A percentile compares a stretch with the other conserved stretches of the same genome.
Evolutionary conservation across 1,284 basidiomycete species (phyloP).

Genomic region (Sparassis latifolia): DNA sequence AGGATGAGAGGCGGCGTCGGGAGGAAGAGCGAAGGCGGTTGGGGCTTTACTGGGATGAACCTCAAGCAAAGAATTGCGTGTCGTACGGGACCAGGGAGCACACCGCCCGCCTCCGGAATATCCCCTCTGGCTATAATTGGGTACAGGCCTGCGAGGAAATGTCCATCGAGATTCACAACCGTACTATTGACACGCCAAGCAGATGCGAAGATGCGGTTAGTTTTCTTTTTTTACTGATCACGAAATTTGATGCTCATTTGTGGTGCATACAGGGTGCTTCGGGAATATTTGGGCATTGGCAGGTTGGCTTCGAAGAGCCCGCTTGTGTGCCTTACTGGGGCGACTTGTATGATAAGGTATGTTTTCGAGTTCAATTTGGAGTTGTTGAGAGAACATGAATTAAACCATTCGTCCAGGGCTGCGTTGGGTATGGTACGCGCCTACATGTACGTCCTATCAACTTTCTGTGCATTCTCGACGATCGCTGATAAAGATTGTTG

Average conservation of each 20-base stretch:
- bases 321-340: constrained; percentile 7
- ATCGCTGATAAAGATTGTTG: no score
- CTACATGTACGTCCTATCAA: neutral
- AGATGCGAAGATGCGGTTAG: constrained; percentile 7
- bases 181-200: constrained; percentile 8
- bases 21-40: constrained; percentile 5
- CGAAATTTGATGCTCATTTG: neutral
- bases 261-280: neutral
- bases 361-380: neutral
- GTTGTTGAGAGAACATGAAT: neutral
- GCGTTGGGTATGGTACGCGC: neutral
- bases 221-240: neutral
- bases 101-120: constrained; percentile 9
- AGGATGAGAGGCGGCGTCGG: neutral
- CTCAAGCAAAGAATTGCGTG: constrained; percentile 8
- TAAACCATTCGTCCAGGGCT: neutral
- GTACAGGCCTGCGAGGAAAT: constrained; percentile 13
- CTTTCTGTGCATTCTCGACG: no score
- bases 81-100: constrained; percentile 14
- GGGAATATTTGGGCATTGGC: constrained; percentile 3
- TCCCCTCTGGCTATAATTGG: constrained; percentile 11
- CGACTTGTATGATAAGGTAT: constrained; percentile 1
- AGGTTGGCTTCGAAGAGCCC: constrained; percentile 1
- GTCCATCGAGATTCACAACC: constrained; percentile 11
- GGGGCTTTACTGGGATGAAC: constrained; percentile 14